phyloP scores from a whole-genome alignment of 129 eudicot genomes.

The Flaveria bidentis region DNA sequence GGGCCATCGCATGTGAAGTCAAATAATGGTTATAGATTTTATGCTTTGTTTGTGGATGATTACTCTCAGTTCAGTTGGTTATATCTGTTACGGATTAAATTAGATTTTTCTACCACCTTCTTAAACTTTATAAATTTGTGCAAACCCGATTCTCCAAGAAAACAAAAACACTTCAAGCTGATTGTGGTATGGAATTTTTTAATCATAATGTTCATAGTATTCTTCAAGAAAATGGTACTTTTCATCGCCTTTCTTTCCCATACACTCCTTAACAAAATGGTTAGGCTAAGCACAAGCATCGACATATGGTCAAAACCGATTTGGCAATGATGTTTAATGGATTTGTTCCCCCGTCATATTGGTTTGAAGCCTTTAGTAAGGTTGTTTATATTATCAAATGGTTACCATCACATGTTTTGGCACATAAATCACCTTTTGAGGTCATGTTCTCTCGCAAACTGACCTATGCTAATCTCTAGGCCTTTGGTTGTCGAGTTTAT shows the following conservation, averaged over 20 bases:
- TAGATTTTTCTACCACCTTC: no score
- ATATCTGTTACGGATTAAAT: no score
- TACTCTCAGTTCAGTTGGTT: neutral
- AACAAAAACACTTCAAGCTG: no score
- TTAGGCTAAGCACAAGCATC: neutral
- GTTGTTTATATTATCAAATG: neutral
- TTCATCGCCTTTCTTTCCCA: neutral
- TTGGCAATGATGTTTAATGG: neutral
- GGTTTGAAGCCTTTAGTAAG: neutral
- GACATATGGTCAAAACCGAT: neutral
- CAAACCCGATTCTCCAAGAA: no score
- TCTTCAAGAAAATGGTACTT: neutral
- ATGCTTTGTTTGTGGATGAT: neutral
- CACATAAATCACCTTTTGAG: neutral
- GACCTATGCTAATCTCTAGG: neutral
- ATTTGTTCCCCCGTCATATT: neutral
- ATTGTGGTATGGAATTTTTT: no score
- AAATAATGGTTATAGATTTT: neutral
- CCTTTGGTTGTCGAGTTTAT: neutral
- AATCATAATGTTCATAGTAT: neutral
- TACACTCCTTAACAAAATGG: neutral
- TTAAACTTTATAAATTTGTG: no score
- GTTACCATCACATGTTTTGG: neutral
- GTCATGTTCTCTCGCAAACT: neutral
- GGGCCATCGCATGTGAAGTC: neutral